Conservation (phyloP, 106 monocot species). For the Vanilla planifolia region DNA sequence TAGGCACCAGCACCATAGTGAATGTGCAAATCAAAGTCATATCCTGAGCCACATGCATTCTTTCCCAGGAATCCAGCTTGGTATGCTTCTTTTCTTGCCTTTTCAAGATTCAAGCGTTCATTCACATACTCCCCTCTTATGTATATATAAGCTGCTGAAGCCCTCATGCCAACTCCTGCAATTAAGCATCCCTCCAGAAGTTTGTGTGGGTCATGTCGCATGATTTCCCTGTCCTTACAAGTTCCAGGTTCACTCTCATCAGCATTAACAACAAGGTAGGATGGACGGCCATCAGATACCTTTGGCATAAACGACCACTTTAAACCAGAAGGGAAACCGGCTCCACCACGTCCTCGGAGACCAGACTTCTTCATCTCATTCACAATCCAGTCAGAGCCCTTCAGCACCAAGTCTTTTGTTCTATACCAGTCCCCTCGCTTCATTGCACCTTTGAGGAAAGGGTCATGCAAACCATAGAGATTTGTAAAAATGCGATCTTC, state of each 20-base stretch:
- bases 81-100: constrained; percentile 67
- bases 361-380: constrained; percentile 71
- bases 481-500: constrained; percentile 75
- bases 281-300: constrained; percentile 73
- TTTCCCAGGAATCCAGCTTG: constrained; percentile 55
- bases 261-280: constrained; percentile 74
- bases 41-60: constrained; percentile 76
- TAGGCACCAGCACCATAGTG: constrained; percentile 77
- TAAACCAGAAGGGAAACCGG: constrained; percentile 68
- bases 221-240: constrained; percentile 65
- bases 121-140: constrained; percentile 71
- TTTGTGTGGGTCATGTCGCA: constrained; percentile 78
- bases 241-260: constrained; percentile 80
- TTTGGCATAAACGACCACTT: constrained; percentile 87
- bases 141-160: constrained; percentile 67
- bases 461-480: constrained; percentile 64
- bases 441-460: constrained; percentile 72
- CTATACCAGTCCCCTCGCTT: constrained; percentile 66
- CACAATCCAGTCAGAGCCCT: constrained; percentile 70
- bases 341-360: constrained; percentile 69
- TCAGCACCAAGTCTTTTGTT: constrained; percentile 60
- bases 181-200: constrained; percentile 68
- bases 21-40: constrained; percentile 71
- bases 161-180: constrained; percentile 73
- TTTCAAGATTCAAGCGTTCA: constrained; percentile 54